A percentile compares a stretch with the other conserved stretches of the same genome.
phyloP scores from a whole-genome alignment of 2,329 filamentous ascomycete species.

The Fusarium stilboides region DNA sequence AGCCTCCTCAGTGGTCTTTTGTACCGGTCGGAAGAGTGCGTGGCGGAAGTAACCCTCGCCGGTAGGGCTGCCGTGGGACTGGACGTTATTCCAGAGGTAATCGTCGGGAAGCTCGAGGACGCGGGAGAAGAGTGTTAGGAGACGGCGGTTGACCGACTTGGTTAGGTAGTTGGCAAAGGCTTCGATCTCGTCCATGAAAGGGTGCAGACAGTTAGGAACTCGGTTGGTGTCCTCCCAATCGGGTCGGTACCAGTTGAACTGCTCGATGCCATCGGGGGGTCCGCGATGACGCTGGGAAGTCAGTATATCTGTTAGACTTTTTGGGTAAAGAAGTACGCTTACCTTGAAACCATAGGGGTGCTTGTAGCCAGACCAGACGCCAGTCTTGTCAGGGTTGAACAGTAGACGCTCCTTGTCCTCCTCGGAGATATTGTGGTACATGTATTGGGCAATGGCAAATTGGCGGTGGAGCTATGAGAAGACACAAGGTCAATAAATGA shows the following conservation, averaged over 20 bases:
- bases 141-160: slow-evolving; percentile 39
- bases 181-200: slow-evolving; percentile 44
- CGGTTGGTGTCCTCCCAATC: slow-evolving; percentile 62
- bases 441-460: slow-evolving; percentile 65
- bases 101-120: slow-evolving; percentile 43
- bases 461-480: slow-evolving; percentile 62
- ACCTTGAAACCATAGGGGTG: slow-evolving; percentile 63
- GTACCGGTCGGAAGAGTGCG: slow-evolving; percentile 37
- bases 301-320: background rate
- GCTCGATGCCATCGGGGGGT: slow-evolving; percentile 65
- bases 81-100: slow-evolving; percentile 43
- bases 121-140: slow-evolving; percentile 41
- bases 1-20: slow-evolving; percentile 37
- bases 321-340: accelerated
- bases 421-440: slow-evolving; percentile 65
- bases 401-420: slow-evolving; percentile 65
- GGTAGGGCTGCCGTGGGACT: slow-evolving; percentile 43
- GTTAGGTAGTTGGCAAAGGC: slow-evolving; percentile 40
- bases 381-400: slow-evolving; percentile 59
- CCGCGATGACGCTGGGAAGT: slow-evolving; percentile 57
- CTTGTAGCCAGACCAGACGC: slow-evolving; percentile 67
- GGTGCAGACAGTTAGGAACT: slow-evolving; percentile 62
- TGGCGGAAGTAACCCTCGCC: slow-evolving; percentile 44
- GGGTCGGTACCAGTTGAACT: slow-evolving; percentile 67
- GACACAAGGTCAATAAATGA: background rate